These are phyloP conservation scores for Cystoisospora suis DNA, from an alignment of 169 alveolate genomes.

Conservation along the genomic window DNA sequence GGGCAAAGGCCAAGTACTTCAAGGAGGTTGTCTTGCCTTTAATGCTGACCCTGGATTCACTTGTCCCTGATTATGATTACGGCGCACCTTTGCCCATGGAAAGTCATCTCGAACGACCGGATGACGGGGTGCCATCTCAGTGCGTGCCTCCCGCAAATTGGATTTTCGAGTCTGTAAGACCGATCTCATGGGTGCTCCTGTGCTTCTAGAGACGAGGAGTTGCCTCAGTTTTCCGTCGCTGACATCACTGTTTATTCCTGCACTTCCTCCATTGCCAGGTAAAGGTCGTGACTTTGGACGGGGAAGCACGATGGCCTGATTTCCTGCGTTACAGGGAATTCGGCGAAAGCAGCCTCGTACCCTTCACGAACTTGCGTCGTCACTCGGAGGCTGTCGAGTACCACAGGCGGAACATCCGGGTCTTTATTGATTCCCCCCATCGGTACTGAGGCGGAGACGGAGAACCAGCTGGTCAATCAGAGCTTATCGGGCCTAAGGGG, in stretches of 20 bases:
- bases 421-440: not conserved
- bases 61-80: not conserved
- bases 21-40: not conserved
- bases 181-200: too few relatives aligned
- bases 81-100: too few relatives aligned
- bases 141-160: too few relatives aligned
- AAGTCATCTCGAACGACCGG: too few relatives aligned
- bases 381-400: slow-evolving; percentile 20
- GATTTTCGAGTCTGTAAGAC: too few relatives aligned
- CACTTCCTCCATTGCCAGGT: slow-evolving; percentile 6
- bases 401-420: not conserved
- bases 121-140: too few relatives aligned
- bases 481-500: too few relatives aligned
- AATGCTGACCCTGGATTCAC: not conserved
- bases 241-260: slow-evolving; percentile 11
- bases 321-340: not conserved
- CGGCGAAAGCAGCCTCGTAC: slow-evolving; percentile 8
- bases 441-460: slow-evolving; percentile 19
- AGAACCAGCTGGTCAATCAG: too few relatives aligned
- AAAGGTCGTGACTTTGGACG: not conserved
- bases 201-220: too few relatives aligned
- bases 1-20: slow-evolving; percentile 13
- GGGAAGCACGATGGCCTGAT: not conserved
- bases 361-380: not conserved
- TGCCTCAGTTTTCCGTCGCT: slow-evolving; percentile 25